Evolutionary conservation across 169 alveolate genomes (phyloP).

Genomic region (Plasmodium gaboni): DNA sequence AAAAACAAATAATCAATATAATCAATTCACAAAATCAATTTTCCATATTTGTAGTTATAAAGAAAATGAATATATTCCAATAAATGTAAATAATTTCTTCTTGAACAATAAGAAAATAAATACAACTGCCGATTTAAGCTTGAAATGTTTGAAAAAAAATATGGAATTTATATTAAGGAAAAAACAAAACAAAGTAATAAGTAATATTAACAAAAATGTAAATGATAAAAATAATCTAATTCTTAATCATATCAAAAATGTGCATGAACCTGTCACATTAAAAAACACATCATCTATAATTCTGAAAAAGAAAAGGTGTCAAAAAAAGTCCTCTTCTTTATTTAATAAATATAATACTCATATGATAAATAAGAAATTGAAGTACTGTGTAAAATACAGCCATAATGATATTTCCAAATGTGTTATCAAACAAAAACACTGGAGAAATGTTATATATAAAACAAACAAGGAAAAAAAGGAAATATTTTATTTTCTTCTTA

Average conservation of each 20-base stretch:
- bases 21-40: not conserved
- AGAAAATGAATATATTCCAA: conserved; percentile 46
- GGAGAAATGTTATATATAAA: not conserved
- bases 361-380: conserved; percentile 1
- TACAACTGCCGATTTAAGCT: conserved; percentile 22
- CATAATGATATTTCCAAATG: not conserved
- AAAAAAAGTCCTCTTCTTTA: not conserved
- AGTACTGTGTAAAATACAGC: not conserved
- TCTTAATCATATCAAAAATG: no score
- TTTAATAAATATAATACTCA: not conserved
- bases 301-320: not conserved
- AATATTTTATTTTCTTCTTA: not conserved
- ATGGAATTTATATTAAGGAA: conserved; percentile 39
- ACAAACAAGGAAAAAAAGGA: not conserved
- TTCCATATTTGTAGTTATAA: conserved; percentile 41
- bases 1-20: not conserved
- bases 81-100: conserved; percentile 37
- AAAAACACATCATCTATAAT: not conserved
- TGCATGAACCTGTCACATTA: no score
- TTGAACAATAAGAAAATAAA: not conserved
- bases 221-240: no score
- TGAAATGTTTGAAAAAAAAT: conserved; percentile 17
- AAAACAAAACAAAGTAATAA: not conserved
- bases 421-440: not conserved
- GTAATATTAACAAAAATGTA: not conserved